Evolutionary conservation across 371 early-diverging fungal genomes (phyloP).

Genomic region (Zychaea mexicana): DNA sequence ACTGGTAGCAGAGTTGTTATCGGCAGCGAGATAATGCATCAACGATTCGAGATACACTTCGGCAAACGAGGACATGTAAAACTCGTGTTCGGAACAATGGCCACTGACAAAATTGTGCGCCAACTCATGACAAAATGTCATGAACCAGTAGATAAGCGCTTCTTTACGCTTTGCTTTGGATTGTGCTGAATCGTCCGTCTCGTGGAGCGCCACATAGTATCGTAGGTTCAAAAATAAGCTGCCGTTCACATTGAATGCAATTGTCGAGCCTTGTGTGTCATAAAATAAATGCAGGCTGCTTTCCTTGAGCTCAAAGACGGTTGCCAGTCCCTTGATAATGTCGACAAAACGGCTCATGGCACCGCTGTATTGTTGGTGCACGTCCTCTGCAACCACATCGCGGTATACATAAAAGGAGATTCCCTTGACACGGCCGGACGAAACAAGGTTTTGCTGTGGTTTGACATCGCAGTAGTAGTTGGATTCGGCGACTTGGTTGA

Average conservation of each 20-base stretch:
- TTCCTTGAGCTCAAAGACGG: constrained; percentile 65
- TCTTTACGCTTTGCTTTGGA: constrained; percentile 45
- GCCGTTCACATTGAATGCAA: constrained; percentile 83
- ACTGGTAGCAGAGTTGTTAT: not conserved
- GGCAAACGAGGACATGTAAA: constrained; percentile 78
- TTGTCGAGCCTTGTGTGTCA: constrained; percentile 67
- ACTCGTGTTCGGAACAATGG: constrained; percentile 63
- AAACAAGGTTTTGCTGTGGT: constrained; percentile 57
- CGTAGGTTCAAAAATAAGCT: constrained; percentile 86
- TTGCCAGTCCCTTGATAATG: constrained; percentile 56
- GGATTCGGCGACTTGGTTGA: constrained; percentile 45
- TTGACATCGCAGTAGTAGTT: constrained; percentile 56
- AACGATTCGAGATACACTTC: constrained; percentile 68
- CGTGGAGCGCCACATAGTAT: constrained; percentile 75
- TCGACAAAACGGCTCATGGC: constrained; percentile 57
- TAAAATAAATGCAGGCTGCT: constrained; percentile 75
- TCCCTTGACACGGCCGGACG: constrained; percentile 48
- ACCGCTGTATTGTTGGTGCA: constrained; percentile 42
- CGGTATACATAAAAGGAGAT: constrained; percentile 62
- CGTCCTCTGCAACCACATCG: constrained; percentile 40
- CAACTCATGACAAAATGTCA: constrained; percentile 88
- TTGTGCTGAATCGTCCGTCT: constrained; percentile 17
- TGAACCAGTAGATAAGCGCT: constrained; percentile 82
- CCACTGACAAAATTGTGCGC: constrained; percentile 81
- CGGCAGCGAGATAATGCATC: constrained; percentile 23